Evolutionary conservation across 306 rosid genomes (phyloP).

Genomic region (Begonia fuchsioides): DNA sequence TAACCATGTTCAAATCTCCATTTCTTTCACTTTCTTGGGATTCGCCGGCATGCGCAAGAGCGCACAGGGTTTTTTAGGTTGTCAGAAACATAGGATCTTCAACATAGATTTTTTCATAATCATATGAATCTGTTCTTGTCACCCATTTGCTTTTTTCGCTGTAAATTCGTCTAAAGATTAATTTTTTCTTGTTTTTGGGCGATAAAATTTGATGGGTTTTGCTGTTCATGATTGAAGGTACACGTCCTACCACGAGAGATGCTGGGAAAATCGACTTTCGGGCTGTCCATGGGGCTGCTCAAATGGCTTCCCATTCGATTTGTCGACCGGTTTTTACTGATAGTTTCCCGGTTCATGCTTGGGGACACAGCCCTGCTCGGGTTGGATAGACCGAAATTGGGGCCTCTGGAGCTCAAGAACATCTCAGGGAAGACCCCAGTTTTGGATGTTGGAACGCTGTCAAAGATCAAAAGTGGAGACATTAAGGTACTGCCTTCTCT

Average conservation of each 20-base stretch:
- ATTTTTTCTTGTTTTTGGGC: too few relatives aligned
- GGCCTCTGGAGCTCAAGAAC: constrained; percentile 89
- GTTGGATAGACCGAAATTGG: constrained; percentile 71
- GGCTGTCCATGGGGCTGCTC: constrained; percentile 94
- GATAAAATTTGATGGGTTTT: too few relatives aligned
- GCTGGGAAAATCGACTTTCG: constrained; percentile 99
- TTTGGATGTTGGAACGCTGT: constrained; percentile 86
- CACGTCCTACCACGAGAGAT: constrained; percentile 95
- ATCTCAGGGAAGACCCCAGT: constrained; percentile 92
- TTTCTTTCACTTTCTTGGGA: constrained; percentile 43
- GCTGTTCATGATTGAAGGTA: constrained; percentile 29
- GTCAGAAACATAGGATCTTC: constrained; percentile 17
- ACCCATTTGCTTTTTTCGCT: constrained; percentile 1
- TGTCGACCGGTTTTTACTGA: constrained; percentile 58
- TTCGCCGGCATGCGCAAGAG: constrained; percentile 49
- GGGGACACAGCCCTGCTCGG: constrained; percentile 81
- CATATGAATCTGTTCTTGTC: constrained; percentile 1
- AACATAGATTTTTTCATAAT: constrained; percentile 13
- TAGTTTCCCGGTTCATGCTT: constrained; percentile 59
- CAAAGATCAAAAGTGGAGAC: constrained; percentile 78
- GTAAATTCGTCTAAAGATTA: not conserved
- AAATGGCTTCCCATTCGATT: constrained; percentile 79
- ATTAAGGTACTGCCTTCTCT: constrained; percentile 45
- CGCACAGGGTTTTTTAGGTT: constrained; percentile 1
- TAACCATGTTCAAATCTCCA: not conserved